phyloP scores from a whole-genome alignment of 148 eudicot species.

The Chenopodium formosanum region DNA sequence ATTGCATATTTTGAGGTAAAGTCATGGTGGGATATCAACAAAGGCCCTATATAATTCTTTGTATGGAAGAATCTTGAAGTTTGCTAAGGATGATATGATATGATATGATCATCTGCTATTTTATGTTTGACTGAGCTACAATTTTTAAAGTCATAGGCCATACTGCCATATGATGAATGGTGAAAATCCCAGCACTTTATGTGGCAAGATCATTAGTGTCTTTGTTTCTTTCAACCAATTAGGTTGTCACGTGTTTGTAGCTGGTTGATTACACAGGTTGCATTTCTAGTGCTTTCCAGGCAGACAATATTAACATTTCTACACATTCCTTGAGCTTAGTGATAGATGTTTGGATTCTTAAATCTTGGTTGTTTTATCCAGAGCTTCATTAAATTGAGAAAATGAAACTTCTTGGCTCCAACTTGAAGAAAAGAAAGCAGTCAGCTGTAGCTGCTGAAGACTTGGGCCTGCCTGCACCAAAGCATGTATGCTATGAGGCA shows the following conservation, averaged over 20 bases:
- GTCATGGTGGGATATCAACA: neutral
- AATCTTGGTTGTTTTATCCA: neutral
- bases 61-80: neutral
- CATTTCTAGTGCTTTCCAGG: neutral
- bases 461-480: slow-evolving; percentile 23
- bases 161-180: neutral
- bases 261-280: neutral
- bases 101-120: neutral
- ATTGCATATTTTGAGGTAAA: neutral
- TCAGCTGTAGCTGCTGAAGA: slow-evolving; percentile 17
- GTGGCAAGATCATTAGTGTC: neutral
- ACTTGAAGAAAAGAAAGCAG: slow-evolving; percentile 32
- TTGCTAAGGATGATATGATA: neutral
- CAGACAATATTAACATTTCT: neutral
- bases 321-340: neutral
- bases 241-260: neutral
- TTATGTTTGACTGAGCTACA: neutral
- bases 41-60: neutral
- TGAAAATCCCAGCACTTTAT: neutral
- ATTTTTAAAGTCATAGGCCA: too few relatives aligned
- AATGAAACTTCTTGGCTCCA: slow-evolving; percentile 17
- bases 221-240: neutral
- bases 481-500: slow-evolving; percentile 27
- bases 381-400: neutral
- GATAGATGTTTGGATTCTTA: neutral